Evolutionary conservation across 1,284 basidiomycete species (phyloP).

Genomic region (Sanghuangporus baumii): DNA sequence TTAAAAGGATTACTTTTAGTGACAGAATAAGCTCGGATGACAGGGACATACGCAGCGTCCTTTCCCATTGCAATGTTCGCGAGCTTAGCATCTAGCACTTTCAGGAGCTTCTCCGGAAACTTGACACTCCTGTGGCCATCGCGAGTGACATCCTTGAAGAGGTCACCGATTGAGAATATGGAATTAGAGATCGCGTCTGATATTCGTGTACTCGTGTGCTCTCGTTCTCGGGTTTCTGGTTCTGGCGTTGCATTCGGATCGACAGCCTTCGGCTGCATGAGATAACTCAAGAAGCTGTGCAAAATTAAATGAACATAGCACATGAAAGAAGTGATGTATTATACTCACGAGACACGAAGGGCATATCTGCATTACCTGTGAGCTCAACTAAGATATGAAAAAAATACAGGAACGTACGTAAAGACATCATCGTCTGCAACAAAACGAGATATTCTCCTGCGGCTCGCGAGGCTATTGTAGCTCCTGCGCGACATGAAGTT

Average conservation of each 20-base stretch:
- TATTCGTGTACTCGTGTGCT: constrained; percentile 54
- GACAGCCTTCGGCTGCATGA: constrained; percentile 57
- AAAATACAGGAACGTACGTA: constrained; percentile 46
- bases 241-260: constrained; percentile 35
- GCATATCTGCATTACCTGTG: constrained; percentile 49
- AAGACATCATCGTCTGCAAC: constrained; percentile 79
- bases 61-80: constrained; percentile 90
- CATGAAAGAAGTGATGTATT: constrained; percentile 14
- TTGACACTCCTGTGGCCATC: constrained; percentile 79
- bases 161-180: constrained; percentile 72
- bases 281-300: constrained; percentile 58
- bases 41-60: constrained; percentile 66
- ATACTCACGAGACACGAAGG: constrained; percentile 69
- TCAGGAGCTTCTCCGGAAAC: constrained; percentile 89
- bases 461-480: constrained; percentile 59
- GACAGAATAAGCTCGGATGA: background rate
- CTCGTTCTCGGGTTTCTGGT: constrained; percentile 45
- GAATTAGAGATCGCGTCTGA: constrained; percentile 68
- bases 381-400: constrained; percentile 7
- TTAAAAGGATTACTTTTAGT: background rate
- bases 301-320: constrained; percentile 6
- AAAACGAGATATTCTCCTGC: constrained; percentile 66
- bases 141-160: constrained; percentile 65
- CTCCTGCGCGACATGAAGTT: constrained; percentile 40
- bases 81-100: constrained; percentile 80